Evolutionary conservation across 2,329 filamentous ascomycete genomes (phyloP).

Genomic region (Piedraia hortae): DNA sequence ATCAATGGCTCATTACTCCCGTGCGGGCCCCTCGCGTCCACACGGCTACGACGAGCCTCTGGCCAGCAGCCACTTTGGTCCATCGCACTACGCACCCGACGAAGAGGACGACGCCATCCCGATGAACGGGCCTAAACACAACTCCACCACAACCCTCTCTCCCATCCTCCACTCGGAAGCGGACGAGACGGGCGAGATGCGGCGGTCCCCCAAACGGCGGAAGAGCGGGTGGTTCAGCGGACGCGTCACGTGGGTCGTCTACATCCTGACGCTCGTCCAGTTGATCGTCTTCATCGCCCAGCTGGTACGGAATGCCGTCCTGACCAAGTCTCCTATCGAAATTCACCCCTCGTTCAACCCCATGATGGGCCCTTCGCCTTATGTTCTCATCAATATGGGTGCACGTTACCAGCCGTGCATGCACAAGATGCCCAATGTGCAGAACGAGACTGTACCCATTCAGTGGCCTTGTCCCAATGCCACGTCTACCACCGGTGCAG

Average conservation of each 20-base stretch:
- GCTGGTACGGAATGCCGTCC: conserved; percentile 48
- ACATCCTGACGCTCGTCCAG: conserved; percentile 49
- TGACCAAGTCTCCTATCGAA: conserved; percentile 53
- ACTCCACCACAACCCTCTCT: conserved; percentile 12
- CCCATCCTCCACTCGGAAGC: conserved; percentile 13
- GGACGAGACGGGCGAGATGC: conserved; percentile 14
- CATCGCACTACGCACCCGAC: conserved; percentile 12
- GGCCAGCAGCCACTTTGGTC: background rate
- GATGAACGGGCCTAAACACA: conserved; percentile 15
- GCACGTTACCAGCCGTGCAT: conserved; percentile 82
- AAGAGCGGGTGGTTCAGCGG: conserved; percentile 25
- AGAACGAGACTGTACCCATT: conserved; percentile 22
- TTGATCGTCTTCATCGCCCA: conserved; percentile 70
- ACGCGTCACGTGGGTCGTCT: conserved; percentile 53
- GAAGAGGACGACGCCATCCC: conserved; percentile 22
- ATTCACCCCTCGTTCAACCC: conserved; percentile 74
- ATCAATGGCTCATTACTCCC: no score
- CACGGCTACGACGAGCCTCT: background rate
- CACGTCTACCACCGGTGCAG: conserved; percentile 31
- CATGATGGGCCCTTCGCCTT: conserved; percentile 84
- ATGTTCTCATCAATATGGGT: conserved; percentile 89
- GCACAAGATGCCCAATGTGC: conserved; percentile 45
- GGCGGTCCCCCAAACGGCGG: conserved; percentile 7
- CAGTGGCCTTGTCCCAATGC: conserved; percentile 56
- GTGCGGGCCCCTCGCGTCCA: background rate